Conservation (phyloP, 2,329 filamentous ascomycete species). For the Aquanectria penicillioides region DNA sequence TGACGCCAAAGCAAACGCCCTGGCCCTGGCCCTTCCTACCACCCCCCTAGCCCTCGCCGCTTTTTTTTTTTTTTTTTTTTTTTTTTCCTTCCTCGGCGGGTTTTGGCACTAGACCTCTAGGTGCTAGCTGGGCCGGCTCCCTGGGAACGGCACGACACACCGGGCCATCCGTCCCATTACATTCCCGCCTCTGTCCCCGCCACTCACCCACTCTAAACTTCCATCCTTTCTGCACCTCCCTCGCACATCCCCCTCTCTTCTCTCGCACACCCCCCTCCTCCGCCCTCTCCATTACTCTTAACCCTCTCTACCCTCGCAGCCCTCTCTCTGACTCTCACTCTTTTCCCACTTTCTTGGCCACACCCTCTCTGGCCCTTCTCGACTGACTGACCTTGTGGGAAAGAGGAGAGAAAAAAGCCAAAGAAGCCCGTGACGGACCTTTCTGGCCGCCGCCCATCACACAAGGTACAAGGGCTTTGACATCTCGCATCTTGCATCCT, state of each 20-base stretch:
- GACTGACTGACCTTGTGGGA: constrained; percentile 14
- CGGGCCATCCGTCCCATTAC: constrained; percentile 50
- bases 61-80: constrained; percentile 14
- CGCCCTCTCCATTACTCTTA: constrained; percentile 23
- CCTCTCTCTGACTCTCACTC: constrained; percentile 17
- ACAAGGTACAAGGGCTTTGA: constrained; percentile 1
- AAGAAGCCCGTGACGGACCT: constrained; percentile 13
- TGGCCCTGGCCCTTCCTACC: constrained; percentile 8
- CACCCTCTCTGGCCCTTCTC: constrained; percentile 10
- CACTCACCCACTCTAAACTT: constrained; percentile 38
- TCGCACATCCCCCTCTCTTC: constrained; percentile 15
- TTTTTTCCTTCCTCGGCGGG: constrained; percentile 8
- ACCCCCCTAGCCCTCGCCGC: not conserved
- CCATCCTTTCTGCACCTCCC: constrained; percentile 36
- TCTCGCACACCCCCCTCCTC: constrained; percentile 26
- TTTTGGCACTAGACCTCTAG: constrained; percentile 26
- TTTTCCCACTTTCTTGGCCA: constrained; percentile 7
- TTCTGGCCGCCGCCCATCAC: constrained; percentile 5
- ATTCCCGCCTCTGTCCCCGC: constrained; percentile 48
- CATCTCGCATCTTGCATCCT: constrained; percentile 20
- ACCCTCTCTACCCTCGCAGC: constrained; percentile 13
- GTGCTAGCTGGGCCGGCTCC: constrained; percentile 44
- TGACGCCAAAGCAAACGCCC: constrained; percentile 18
- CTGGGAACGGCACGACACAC: constrained; percentile 53
- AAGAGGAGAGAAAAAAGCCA: constrained; percentile 4